These are phyloP conservation scores for Colletotrichum higginsianum DNA, from an alignment of 2,329 filamentous ascomycete species.

Conservation along the genomic window DNA sequence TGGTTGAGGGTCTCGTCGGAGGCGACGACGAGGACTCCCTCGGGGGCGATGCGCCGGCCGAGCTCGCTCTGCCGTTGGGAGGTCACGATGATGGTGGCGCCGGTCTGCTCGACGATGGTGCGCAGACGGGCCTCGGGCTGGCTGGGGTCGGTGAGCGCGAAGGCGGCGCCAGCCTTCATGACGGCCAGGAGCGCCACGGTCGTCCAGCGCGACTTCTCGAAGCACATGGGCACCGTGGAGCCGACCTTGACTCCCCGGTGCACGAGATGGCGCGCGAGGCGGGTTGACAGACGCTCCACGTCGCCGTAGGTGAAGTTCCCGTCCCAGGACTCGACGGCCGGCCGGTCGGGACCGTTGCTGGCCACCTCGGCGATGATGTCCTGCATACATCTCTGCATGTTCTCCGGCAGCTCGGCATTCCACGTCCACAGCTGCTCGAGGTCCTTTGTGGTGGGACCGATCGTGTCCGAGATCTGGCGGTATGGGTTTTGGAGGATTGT, in stretches of 20 bases:
- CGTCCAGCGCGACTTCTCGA: conserved; percentile 65
- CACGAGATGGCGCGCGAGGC: conserved; percentile 57
- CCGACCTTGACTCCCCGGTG: conserved; percentile 55
- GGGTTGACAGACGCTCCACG: conserved; percentile 59
- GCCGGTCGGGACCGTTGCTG: conserved; percentile 52
- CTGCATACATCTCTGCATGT: conserved; percentile 61
- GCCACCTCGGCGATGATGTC: conserved; percentile 60
- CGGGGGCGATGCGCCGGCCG: conserved; percentile 54
- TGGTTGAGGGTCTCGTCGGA: conserved; percentile 43
- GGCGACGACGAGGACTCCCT: conserved; percentile 52
- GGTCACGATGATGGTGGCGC: conserved; percentile 57
- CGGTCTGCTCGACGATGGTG: conserved; percentile 61
- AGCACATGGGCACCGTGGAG: conserved; percentile 64
- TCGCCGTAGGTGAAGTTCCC: conserved; percentile 63
- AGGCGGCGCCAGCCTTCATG: conserved; percentile 65
- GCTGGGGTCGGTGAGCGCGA: conserved; percentile 63
- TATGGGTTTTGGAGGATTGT: conserved; percentile 41
- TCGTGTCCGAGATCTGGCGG: conserved; percentile 35
- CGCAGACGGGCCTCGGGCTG: conserved; percentile 61
- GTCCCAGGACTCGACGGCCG: conserved; percentile 66
- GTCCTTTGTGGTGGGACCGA: conserved; percentile 51
- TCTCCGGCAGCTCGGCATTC: conserved; percentile 59
- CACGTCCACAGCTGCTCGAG: conserved; percentile 62
- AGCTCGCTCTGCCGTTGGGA: conserved; percentile 57
- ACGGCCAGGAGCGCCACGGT: conserved; percentile 61